A percentile compares a stretch with the other conserved stretches of the same genome.
These are phyloP conservation scores for Zasmidium citrigriseum DNA, from an alignment of 2,329 filamentous ascomycete species.

Conservation along the genomic window DNA sequence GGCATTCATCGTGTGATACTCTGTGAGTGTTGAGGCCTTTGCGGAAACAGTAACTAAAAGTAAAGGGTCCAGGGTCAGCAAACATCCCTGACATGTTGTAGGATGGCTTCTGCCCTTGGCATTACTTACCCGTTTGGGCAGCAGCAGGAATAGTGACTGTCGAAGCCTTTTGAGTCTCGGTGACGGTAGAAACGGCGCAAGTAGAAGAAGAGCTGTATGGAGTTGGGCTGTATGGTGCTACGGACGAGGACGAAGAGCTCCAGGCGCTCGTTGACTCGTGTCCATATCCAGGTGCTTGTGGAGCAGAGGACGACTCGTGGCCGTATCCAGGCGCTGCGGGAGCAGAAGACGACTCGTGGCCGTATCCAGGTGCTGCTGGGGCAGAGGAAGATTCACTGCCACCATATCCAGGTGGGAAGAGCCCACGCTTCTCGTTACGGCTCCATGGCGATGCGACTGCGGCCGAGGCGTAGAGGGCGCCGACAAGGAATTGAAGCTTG, in stretches of 20 bases:
- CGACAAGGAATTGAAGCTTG: conserved; percentile 10
- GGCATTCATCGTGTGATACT: no score
- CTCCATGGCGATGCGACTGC: conserved; percentile 7
- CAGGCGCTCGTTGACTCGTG: background rate
- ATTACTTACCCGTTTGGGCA: background rate
- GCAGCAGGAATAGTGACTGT: background rate
- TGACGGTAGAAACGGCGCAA: background rate
- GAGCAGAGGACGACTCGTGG: no score
- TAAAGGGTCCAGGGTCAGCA: no score
- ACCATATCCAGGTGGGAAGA: conserved; percentile 5
- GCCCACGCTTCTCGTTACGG: conserved; percentile 6
- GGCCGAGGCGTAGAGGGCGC: conserved; percentile 9
- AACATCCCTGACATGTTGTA: no score
- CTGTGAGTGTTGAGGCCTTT: background rate
- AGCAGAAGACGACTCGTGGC: background rate
- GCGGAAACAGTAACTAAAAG: background rate
- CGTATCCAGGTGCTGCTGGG: background rate
- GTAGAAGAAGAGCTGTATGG: background rate
- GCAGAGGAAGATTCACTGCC: conserved; percentile 1
- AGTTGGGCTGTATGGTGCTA: background rate
- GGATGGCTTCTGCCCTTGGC: no score
- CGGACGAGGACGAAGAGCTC: background rate
- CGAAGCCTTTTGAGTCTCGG: background rate
- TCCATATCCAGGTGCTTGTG: no score
- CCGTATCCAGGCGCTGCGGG: no score